Conservation (phyloP, 1,284 basidiomycete species). For the Omphalotus olearius region DNA sequence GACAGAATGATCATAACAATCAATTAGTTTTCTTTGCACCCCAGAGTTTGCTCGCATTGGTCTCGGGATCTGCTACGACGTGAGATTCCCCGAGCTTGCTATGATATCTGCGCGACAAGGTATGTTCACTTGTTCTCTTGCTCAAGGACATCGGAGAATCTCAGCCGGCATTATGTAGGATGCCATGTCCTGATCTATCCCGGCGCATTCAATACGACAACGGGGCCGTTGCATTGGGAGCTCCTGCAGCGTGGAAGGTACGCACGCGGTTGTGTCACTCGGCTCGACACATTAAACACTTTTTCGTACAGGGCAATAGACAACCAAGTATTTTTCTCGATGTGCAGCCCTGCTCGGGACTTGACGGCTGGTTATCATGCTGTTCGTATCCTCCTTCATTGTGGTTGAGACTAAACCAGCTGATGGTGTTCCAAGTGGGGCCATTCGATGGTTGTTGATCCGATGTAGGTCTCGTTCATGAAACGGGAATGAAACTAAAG, state of each 20-base stretch:
- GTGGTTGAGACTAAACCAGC: constrained; percentile 1
- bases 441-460: constrained; percentile 86
- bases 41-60: constrained; percentile 87
- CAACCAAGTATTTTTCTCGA: constrained; percentile 93
- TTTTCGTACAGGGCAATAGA: constrained; percentile 73
- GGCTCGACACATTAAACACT: background rate
- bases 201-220: constrained; percentile 86
- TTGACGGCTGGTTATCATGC: constrained; percentile 81
- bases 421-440: constrained; percentile 61
- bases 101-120: constrained; percentile 89
- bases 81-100: constrained; percentile 94
- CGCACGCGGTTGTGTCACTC: constrained; percentile 10
- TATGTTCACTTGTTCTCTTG: constrained; percentile 24
- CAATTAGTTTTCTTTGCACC: background rate
- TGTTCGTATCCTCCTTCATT: constrained; percentile 40
- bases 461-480: constrained; percentile 55
- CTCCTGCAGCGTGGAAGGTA: constrained; percentile 85
- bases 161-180: constrained; percentile 51
- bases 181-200: constrained; percentile 92
- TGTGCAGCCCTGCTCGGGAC: constrained; percentile 95
- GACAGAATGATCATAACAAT: background rate
- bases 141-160: background rate
- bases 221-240: constrained; percentile 96
- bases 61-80: constrained; percentile 88
- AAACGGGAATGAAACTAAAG: constrained; percentile 4